A percentile compares a stretch with the other conserved stretches of the same genome.
These are phyloP conservation scores for Nannochloropsis gaditana DNA, from an alignment of 108 stramenopile genomes.

Conservation along the genomic window DNA sequence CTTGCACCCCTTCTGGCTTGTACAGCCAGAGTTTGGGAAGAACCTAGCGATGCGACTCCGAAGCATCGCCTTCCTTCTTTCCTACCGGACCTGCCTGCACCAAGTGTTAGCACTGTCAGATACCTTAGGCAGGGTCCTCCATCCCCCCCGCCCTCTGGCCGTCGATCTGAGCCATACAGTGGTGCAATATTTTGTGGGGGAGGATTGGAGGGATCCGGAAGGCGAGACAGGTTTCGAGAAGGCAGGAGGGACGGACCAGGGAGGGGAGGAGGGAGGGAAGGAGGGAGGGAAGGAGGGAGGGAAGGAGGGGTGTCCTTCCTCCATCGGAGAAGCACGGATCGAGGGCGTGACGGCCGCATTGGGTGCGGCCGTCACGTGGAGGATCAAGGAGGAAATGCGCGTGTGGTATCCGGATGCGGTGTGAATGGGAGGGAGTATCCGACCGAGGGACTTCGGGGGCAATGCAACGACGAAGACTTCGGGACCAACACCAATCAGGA, in stretches of 20 bases:
- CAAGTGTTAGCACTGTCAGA: background rate
- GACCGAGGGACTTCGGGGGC: too few relatives aligned
- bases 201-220: background rate
- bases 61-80: background rate
- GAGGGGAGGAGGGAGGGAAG: background rate
- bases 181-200: background rate
- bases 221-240: background rate
- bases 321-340: too few relatives aligned
- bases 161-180: background rate
- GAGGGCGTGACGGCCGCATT: background rate
- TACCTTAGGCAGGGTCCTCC: background rate
- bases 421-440: background rate
- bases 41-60: background rate
- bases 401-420: background rate
- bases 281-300: slow-evolving; percentile 2
- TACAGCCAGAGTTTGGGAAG: background rate
- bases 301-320: background rate
- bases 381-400: background rate
- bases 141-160: slow-evolving; percentile 9
- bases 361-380: background rate
- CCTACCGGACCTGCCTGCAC: background rate
- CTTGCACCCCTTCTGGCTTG: background rate
- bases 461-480: too few relatives aligned
- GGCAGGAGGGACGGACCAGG: background rate
- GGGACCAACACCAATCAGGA: too few relatives aligned